phyloP scores from a whole-genome alignment of 305 asterid genomes.

The Striga hermonthica region DNA sequence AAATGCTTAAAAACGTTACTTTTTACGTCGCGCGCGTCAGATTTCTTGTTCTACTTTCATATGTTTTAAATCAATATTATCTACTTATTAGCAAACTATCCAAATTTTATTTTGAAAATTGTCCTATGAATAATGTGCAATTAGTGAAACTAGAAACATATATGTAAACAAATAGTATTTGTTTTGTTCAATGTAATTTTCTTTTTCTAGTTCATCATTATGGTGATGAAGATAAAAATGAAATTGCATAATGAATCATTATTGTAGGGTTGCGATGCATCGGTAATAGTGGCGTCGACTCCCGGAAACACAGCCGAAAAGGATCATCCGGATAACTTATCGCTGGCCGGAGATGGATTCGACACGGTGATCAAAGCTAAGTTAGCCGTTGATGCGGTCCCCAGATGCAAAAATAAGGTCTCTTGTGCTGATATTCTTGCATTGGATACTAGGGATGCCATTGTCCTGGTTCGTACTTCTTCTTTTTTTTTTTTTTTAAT shows the following conservation, averaged over 20 bases:
- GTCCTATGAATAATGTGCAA: too few species aligned
- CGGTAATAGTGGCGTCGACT: constrained; percentile 59
- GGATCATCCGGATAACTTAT: constrained; percentile 75
- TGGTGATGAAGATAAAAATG: too few species aligned
- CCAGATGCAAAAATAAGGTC: constrained; percentile 59
- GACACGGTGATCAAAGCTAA: constrained; percentile 84
- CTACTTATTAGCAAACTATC: too few species aligned
- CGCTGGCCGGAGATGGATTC: constrained; percentile 94
- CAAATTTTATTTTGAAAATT: too few species aligned
- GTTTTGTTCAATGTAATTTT: too few species aligned
- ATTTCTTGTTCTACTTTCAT: background rate
- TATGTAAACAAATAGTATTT: too few species aligned
- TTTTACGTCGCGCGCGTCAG: background rate
- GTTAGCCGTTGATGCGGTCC: constrained; percentile 64
- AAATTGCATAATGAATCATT: background rate
- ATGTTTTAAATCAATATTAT: too few species aligned
- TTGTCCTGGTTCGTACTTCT: constrained; percentile 53
- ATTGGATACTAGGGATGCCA: constrained; percentile 73
- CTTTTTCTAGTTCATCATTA: too few species aligned
- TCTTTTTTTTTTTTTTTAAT: background rate
- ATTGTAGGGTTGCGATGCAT: constrained; percentile 86
- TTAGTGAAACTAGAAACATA: too few species aligned
- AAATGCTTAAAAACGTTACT: background rate
- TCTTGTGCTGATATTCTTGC: constrained; percentile 95
- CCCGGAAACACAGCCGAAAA: constrained; percentile 64